Evolutionary conservation across 73 alveolate species (phyloP).

Genomic region (Tetrahymena borealis): DNA sequence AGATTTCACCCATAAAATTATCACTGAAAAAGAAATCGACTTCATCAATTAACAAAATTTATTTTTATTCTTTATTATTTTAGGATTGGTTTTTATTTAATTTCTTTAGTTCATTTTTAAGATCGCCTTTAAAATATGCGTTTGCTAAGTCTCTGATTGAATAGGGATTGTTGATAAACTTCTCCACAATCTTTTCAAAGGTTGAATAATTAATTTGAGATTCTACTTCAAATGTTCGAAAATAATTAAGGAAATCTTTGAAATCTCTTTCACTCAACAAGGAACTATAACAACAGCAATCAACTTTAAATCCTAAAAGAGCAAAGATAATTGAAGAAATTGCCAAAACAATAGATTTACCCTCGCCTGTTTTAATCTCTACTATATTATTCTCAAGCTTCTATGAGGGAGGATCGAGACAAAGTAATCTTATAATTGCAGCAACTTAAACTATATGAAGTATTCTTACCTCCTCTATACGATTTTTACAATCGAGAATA

Average conservation of each 20-base stretch:
- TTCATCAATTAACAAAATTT: background rate
- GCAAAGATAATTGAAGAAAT: background rate
- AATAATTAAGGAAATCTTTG: background rate
- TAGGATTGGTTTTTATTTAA: background rate
- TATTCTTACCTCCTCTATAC: no score
- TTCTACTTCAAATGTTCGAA: background rate
- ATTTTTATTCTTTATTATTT: background rate
- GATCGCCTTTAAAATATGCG: background rate
- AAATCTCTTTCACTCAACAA: constrained; percentile 9
- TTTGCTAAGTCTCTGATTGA: no score
- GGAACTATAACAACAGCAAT: constrained; percentile 6
- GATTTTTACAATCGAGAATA: no score
- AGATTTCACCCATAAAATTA: background rate
- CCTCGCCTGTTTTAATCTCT: constrained; percentile 17
- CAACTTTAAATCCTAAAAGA: background rate
- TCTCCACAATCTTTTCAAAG: background rate
- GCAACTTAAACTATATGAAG: no score
- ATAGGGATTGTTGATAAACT: background rate
- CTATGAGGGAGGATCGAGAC: no score
- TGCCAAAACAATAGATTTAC: constrained; percentile 5
- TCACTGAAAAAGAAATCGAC: background rate
- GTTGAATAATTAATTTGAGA: background rate
- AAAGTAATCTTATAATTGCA: no score
- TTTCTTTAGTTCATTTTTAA: background rate
- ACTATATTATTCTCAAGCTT: background rate